Evolutionary conservation across 2,329 filamentous ascomycete species (phyloP), one percentile per base, ranked within the genome.

Genomic region (Colletotrichum acutatum): DNA sequence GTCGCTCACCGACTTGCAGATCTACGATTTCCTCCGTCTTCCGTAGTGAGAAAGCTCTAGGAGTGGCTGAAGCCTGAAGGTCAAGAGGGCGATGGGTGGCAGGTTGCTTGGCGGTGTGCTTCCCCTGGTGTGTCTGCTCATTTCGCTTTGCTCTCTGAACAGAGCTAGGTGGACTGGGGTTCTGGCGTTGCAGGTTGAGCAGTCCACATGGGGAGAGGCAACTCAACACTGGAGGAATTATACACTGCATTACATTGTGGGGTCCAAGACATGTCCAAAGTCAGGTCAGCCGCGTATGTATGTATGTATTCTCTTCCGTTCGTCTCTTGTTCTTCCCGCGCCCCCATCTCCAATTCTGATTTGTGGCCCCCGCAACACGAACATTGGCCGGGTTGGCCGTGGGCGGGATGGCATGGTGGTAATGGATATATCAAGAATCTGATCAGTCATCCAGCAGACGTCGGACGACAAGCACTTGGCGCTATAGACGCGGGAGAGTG

Each of bases 1-100:
- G 46, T 62, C 42, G 60, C 42, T 62, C 60, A 62, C 53, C 69
- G 69, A 68, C 60, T 52, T n/a, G 52, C 12, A 58, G 69, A 72
- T 72, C 65, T 72, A 57, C 65, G 58, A 71, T 68, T 49, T 63
- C 22, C 26, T 7, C 14, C 16, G 22, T 19, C 9, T 32, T 49
- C 42, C 37, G 24, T 37, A 5, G 24, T 62, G 37, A 19, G n/a
- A 6, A 26, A 24, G 42, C n/a, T 12, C 59, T 62, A 3, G 49
- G 37, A 62, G 42, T 34, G 22, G 24, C 34, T 22, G 32, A 34
- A 34, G 32, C 32, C 32, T 34, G 32, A 26, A 37, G 58, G 32
- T 19, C 22, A 14, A 42, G 37, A 42, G 37, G 37, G 37, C 37
- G 16, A 42, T 16, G 37, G 37, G 37, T 42, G 14, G 37, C 37